A percentile compares a stretch with the other conserved stretches of the same genome.
phyloP scores from a whole-genome alignment of 306 rosid genomes.

The Cicer arietinum region DNA sequence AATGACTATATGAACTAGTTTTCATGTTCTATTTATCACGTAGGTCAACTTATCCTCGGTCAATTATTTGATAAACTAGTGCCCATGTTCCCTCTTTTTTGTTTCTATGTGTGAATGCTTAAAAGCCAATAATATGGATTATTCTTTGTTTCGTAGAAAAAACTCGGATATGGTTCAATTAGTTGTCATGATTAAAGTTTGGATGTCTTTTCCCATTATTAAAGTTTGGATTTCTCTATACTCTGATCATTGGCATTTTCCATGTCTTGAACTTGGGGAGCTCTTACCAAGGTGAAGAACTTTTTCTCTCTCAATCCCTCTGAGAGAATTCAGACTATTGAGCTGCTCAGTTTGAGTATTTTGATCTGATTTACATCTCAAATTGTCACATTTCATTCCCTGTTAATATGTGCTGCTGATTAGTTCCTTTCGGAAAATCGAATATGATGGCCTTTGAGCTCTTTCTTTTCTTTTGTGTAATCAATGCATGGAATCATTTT shows the following conservation, averaged over 20 bases:
- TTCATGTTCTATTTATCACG: constrained; percentile 6
- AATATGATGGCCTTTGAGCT: background rate
- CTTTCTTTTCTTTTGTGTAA: background rate
- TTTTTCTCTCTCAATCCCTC: background rate
- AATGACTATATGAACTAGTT: constrained; percentile 33
- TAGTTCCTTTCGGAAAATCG: background rate
- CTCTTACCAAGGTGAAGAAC: background rate
- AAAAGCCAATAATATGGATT: background rate
- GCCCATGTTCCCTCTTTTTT: constrained; percentile 1
- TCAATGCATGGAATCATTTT: constrained; percentile 21
- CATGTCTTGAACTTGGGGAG: background rate
- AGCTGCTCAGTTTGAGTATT: background rate
- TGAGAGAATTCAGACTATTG: background rate
- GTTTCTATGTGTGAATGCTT: constrained; percentile 10
- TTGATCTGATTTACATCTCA: background rate
- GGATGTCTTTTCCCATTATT: background rate
- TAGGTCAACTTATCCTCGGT: constrained; percentile 10
- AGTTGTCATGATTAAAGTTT: background rate
- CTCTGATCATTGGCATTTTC: background rate
- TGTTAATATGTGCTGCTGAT: constrained; percentile 27
- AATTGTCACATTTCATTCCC: constrained; percentile 2
- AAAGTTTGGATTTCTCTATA: background rate
- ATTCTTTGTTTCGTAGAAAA: constrained; percentile 22
- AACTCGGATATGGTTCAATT: constrained; percentile 10
- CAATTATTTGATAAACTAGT: constrained; percentile 15